Base-by-base conservation (phyloP, 306 rosid genomes). In the Dicorynia guianensis region DNA sequence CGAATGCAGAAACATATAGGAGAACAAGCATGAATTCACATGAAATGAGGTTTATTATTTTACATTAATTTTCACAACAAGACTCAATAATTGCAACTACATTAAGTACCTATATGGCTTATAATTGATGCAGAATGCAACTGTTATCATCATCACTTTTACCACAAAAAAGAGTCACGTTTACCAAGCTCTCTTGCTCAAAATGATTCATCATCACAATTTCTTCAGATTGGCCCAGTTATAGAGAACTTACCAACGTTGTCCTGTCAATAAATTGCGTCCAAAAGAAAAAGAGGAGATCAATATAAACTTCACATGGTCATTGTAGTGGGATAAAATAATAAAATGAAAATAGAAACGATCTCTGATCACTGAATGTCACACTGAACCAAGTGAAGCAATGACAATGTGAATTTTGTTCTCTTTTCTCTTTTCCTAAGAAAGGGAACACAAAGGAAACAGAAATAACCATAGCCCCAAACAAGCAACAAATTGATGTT, bases 181-280 rank as follows among this genome's bases (percentile, higher is more conserved):
- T 55, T 69, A 76, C 81, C 83, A 79, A 82, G 58, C 76, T 69
- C 68, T 55, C 81, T 74, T 75, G 84, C 77, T 77, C 64, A 71
- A 83, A 72, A 73, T 64, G 82, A 81, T 36, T 81, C 81, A 81
- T 57, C 59, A 77, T 57, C 59, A 77, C 15, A 65, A 49, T 67
- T 75, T 74, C 72, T 74, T 72, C 54, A 81, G 10, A 71, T 49
- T 68, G 76, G 61, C 44, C 79, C 62, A 74, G 65, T 79, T 82
- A 59, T 58, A 77, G 77, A 71, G 84, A 85, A 88, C 97, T 93
- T 91, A 91, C 98, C 98, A 64, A 93, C 96, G 91, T 91, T 93
- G 84, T 93, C 98, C 98, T 93, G 96, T 71, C 44, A 84, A 86
- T 67, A 48, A 54, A 56, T 40, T 5, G 59, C 14, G 25, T 43